These are phyloP conservation scores for Ophiosphaerella korrae DNA, from an alignment of 2,329 filamentous ascomycete genomes.

Conservation along the genomic window DNA sequence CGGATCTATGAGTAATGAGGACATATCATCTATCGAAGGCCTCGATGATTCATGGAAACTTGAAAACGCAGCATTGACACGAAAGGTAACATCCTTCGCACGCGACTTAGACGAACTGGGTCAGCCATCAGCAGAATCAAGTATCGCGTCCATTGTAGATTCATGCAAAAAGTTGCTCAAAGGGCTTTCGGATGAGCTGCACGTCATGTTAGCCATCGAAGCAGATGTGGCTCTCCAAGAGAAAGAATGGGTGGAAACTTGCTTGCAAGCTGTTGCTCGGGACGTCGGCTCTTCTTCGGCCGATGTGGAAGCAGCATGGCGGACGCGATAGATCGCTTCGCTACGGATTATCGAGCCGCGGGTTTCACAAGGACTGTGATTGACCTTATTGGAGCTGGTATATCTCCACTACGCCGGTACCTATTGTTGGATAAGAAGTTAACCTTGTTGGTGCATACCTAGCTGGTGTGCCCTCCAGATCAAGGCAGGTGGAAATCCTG, in stretches of 20 bases:
- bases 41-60: conserved; percentile 42
- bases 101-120: conserved; percentile 40
- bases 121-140: conserved; percentile 36
- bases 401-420: background rate
- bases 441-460: too few relatives aligned
- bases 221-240: conserved; percentile 37
- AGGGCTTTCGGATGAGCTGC: conserved; percentile 42
- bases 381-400: background rate
- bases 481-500: background rate
- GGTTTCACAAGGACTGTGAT: background rate
- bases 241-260: conserved; percentile 44
- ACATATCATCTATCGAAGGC: conserved; percentile 31
- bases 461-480: background rate
- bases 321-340: conserved; percentile 14
- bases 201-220: conserved; percentile 41
- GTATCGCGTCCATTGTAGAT: conserved; percentile 36
- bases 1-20: conserved; percentile 4
- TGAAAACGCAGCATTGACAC: conserved; percentile 40
- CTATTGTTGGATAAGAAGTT: background rate
- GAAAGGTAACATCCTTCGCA: conserved; percentile 40
- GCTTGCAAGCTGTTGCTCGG: conserved; percentile 34
- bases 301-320: conserved; percentile 30
- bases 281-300: conserved; percentile 21
- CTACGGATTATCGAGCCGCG: background rate
- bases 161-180: conserved; percentile 37